Base-by-base conservation (phyloP, 1,139 yeast genomes). In the Debaryomyces subglobosus region DNA sequence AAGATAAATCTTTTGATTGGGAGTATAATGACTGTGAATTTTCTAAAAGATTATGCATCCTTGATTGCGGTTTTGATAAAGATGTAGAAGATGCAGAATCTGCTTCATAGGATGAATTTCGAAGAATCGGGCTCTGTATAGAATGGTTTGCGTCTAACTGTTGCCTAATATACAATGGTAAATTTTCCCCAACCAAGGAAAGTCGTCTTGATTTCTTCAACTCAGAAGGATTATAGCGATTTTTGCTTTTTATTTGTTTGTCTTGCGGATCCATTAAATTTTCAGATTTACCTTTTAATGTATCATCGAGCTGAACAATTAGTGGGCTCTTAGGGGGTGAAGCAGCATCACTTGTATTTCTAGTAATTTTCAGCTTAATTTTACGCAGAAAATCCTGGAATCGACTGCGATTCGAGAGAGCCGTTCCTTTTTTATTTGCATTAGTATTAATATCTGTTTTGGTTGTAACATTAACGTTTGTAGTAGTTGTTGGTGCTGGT, bases 1-100 rank as follows among this genome's bases (percentile, higher is more conserved):
- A 44, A 39, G 32, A 43, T 1, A 54, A 41, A 39, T 63, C 68
- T 46, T 56, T 64, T 6, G 62, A 47, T 49, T 63, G 66, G 10
- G 69, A 65, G 49, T 74, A 72, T 10, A 75, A 56, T 0, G 74
- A 71, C 45, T 71, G 72, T 0, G 79, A 74, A 50, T 71, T 74
- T 12, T 71, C 62, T 3, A 74, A 55, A 5, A 74, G 52, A 49
- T 72, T 74, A 43, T 70, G 67, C 29, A 74, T 50, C 43, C 79
- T 50, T 4, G 74, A 60, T 27, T 56, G 57, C 51, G 43, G 49
- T 37, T 45, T 47, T 24, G 47, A 18, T 32, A 30, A 10, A n/a
- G 37, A 33, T 18, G 39, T 23, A 8, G 39, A 12, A 12, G 29
- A 32, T 16, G 27, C 21, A 16, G 33, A 27, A 9, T 43, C 43